phyloP scores from a whole-genome alignment of 2,329 filamentous ascomycete species.

The Akanthomyces muscarius region DNA sequence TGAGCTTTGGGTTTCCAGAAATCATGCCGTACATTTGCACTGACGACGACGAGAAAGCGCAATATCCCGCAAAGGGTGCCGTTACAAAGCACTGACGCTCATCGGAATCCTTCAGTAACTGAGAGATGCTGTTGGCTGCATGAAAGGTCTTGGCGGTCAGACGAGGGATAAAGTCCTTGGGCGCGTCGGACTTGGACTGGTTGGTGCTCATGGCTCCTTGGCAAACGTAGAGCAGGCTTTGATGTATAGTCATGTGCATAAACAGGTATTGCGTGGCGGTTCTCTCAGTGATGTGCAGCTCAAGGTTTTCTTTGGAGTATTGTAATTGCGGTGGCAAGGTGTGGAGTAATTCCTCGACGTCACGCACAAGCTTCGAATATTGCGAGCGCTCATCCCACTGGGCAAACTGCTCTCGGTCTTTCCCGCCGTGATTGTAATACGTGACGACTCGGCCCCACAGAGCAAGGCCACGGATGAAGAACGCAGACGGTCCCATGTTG shows the following conservation, averaged over 20 bases:
- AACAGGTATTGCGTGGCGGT: conserved; percentile 91
- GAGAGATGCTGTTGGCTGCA: conserved; percentile 82
- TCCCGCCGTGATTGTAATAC: conserved; percentile 87
- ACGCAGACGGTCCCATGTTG: conserved; percentile 93
- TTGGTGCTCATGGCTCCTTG: conserved; percentile 74
- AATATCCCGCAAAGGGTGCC: conserved; percentile 92
- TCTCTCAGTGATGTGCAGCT: conserved; percentile 76
- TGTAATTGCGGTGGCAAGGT: conserved; percentile 65
- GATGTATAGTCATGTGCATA: conserved; percentile 83
- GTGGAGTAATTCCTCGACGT: conserved; percentile 66
- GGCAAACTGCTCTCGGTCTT: conserved; percentile 68
- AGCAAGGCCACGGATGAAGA: conserved; percentile 78
- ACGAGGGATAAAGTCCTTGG: conserved; percentile 72
- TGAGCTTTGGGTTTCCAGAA: conserved; percentile 72
- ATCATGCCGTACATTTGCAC: conserved; percentile 94
- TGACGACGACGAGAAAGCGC: conserved; percentile 86
- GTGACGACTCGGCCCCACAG: conserved; percentile 87
- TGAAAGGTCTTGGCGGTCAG: conserved; percentile 72
- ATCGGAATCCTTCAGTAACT: conserved; percentile 75
- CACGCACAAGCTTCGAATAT: conserved; percentile 65
- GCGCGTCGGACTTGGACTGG: conserved; percentile 64
- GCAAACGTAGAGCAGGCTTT: conserved; percentile 86
- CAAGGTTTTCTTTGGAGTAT: conserved; percentile 78
- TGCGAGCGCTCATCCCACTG: conserved; percentile 82
- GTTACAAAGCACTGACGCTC: conserved; percentile 66